A percentile compares a stretch with the other conserved stretches of the same genome.
Evolutionary conservation across 2,329 filamentous ascomycete species (phyloP).

Genomic region (Ceratocystis cacaofunesta): DNA sequence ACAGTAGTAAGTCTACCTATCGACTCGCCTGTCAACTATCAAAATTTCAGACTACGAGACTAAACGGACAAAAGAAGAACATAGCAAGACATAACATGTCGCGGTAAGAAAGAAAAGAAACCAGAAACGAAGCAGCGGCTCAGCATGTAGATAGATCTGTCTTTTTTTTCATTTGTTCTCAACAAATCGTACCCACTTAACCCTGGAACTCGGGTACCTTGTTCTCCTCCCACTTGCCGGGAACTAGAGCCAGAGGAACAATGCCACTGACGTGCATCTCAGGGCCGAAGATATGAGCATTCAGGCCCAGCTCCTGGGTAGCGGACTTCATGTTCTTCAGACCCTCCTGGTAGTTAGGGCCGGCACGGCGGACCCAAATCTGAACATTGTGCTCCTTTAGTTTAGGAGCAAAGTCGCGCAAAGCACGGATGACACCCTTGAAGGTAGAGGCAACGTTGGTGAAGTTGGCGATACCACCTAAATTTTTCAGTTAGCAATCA

Average conservation of each 20-base stretch:
- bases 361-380: slow-evolving; percentile 80
- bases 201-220: slow-evolving; percentile 45
- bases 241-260: slow-evolving; percentile 73
- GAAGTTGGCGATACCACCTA: slow-evolving; percentile 93
- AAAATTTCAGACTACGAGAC: background rate
- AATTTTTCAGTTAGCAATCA: background rate
- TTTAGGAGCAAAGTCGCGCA: slow-evolving; percentile 73
- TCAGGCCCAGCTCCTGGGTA: slow-evolving; percentile 77
- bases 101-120: background rate
- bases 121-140: slow-evolving; percentile 1
- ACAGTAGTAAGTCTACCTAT: background rate
- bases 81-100: background rate
- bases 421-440: slow-evolving; percentile 96
- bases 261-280: slow-evolving; percentile 98
- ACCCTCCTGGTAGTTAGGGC: slow-evolving; percentile 99
- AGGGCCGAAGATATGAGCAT: slow-evolving; percentile 48
- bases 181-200: slow-evolving; percentile 25
- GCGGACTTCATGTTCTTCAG: slow-evolving; percentile 99
- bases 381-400: slow-evolving; percentile 93
- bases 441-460: slow-evolving; percentile 98
- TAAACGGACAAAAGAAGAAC: slow-evolving; percentile 1
- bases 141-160: slow-evolving; percentile 1
- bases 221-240: slow-evolving; percentile 48
- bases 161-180: slow-evolving; percentile 15
- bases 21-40: background rate